Conservation (phyloP, 2,329 filamentous ascomycete species). For the Periconia sp. region DNA sequence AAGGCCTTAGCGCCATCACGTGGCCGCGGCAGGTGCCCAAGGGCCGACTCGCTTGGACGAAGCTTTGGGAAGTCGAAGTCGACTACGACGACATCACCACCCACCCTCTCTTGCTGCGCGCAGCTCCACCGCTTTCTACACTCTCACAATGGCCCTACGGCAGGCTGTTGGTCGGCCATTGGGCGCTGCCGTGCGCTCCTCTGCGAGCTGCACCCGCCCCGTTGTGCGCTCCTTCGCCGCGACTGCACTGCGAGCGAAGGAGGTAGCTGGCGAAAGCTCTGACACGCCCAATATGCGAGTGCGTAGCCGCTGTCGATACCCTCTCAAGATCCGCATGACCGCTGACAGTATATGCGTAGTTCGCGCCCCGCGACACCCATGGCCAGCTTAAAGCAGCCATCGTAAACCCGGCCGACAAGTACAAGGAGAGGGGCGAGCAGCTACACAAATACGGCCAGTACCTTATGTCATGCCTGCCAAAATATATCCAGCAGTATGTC, state of each 20-base stretch:
- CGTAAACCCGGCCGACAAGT: conserved; percentile 93
- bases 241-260: conserved; percentile 50
- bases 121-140: conserved; percentile 22
- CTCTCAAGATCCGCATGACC: too few species aligned
- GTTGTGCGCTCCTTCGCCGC: conserved; percentile 52
- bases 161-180: conserved; percentile 48
- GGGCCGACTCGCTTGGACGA: conserved; percentile 2
- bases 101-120: conserved; percentile 27
- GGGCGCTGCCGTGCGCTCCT: conserved; percentile 43
- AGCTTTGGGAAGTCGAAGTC: conserved; percentile 11
- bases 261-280: conserved; percentile 49
- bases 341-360: conserved; percentile 42
- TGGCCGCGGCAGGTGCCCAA: neutral
- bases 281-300: conserved; percentile 56
- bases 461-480: conserved; percentile 94
- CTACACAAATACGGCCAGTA: conserved; percentile 96
- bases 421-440: conserved; percentile 81
- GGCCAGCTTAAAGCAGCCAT: conserved; percentile 74
- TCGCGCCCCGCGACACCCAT: conserved; percentile 49
- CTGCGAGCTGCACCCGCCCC: conserved; percentile 37
- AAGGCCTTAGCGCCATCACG: conserved; percentile 15
- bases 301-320: conserved; percentile 13
- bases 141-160: conserved; percentile 48
- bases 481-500: conserved; percentile 86
- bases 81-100: conserved; percentile 33